A percentile compares a stretch with the other conserved stretches of the same genome.
Evolutionary conservation across 495 filamentous ascomycete species (phyloP).

Genomic region (Neurospora pannonica): DNA sequence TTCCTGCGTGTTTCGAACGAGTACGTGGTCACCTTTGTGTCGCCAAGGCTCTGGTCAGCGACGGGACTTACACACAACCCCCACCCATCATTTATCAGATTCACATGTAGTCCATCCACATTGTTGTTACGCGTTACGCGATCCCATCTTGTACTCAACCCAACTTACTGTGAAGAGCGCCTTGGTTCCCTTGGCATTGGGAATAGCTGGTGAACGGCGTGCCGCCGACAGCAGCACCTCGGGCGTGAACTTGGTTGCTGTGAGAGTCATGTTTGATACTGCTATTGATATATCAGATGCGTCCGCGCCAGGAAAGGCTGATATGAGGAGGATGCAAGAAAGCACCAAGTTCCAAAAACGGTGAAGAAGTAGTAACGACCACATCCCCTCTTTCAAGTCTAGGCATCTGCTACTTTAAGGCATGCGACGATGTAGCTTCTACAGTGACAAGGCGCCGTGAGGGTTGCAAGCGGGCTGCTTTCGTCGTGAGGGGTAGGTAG

Average conservation of each 20-base stretch:
- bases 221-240: constrained; percentile 81
- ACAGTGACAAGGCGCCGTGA: not conserved
- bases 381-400: not conserved
- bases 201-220: constrained; percentile 64
- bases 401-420: not conserved
- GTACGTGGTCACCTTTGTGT: constrained; percentile 51
- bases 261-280: constrained; percentile 46
- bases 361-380: not conserved
- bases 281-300: not conserved
- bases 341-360: not conserved
- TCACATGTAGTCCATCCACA: not conserved
- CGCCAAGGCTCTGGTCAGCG: not conserved
- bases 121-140: not conserved
- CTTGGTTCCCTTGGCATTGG: constrained; percentile 60
- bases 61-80: not conserved
- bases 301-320: constrained; percentile 1
- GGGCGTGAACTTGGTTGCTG: constrained; percentile 62
- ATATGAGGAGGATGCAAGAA: constrained; percentile 1
- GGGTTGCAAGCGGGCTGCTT: not conserved
- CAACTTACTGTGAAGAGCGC: constrained; percentile 55
- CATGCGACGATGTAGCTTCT: not conserved
- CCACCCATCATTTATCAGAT: not conserved
- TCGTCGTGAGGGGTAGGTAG: not conserved
- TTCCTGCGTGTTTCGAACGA: constrained; percentile 74
- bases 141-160: not conserved